Base-by-base conservation (phyloP, 176 grass and related monocot genomes). In the Oryza punctata region DNA sequence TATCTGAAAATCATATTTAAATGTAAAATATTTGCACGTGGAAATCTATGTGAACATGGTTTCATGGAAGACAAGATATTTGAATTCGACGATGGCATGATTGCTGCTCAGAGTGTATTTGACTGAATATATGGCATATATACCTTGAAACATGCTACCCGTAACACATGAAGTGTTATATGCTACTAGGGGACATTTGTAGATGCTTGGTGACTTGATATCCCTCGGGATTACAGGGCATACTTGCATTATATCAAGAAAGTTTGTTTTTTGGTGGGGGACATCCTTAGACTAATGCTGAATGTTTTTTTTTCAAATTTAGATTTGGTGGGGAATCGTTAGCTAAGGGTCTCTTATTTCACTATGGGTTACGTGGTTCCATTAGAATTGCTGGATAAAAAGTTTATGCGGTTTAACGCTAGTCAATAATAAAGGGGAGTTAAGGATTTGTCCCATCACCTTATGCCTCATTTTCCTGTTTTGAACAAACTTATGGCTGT, bases 41-140 rank as follows among this genome's bases (percentile, higher is more conserved):
- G 19, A 87, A 69, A 81, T 61, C 2, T 69, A 59, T 15, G 21
- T 18, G 14, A 61, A 45, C 70, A 60, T 78, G 16, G 26, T 78
- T 67, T 10, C 40, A 75, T 6, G 41, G 23, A 78, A 63, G 49
- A 80, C 16, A 65, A 70, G 65, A 23, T 30, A 46, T 77, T 78
- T 40, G 44, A 68, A 78, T 52, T 78, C 37, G 33, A 77, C 15
- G 27, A 50, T 12, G 37, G 8, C 37, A 78, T 73, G 11, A 29
- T 41, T 5, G 18, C 41, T 71, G 37, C 19, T 8, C 41, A 33
- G 1, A 52, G 11, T 52, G 12, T 38, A 38, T 71, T 71, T 79
- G 82, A 11, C 69, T 87, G 65, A 24, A 23, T 68, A 10, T 80
- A 68, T 50, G 25, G 10, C 27, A 49, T 19, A 21, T 52, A 37